Percentiles rank a stretch among this genome's conserved stretches.
These are phyloP conservation scores for Fraxinus floribunda DNA, from an alignment of 305 asterid genomes.

Conservation along the genomic window DNA sequence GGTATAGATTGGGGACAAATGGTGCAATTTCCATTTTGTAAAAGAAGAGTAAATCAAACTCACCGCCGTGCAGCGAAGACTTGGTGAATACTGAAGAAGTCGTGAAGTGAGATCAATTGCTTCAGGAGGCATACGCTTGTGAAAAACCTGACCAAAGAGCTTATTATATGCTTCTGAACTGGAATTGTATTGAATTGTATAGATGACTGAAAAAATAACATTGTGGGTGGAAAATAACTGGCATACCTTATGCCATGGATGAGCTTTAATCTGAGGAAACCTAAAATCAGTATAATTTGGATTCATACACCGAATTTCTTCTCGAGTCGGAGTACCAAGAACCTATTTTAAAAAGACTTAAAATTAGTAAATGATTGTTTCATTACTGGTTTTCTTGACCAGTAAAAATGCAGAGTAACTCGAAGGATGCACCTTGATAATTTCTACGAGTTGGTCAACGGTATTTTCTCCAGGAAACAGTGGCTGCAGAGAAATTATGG, in stretches of 20 bases:
- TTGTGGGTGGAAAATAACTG: neutral
- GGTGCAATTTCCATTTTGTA: neutral
- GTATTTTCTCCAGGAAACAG: no score
- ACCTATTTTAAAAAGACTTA: conserved; percentile 48
- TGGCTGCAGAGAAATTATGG: no score
- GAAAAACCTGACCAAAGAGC: conserved; percentile 65
- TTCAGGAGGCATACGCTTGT: conserved; percentile 96
- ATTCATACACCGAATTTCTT: no score
- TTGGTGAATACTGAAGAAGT: conserved; percentile 92
- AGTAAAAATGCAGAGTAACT: conserved; percentile 7
- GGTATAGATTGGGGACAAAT: neutral
- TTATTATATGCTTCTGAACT: conserved; percentile 18
- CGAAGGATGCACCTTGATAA: neutral
- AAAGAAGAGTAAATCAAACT: conserved; percentile 26
- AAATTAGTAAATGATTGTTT: conserved; percentile 22
- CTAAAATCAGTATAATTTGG: no score
- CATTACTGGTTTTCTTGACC: conserved; percentile 5
- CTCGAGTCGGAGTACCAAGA: conserved; percentile 48
- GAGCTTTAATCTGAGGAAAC: no score
- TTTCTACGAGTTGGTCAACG: no score
- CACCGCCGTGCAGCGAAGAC: conserved; percentile 94
- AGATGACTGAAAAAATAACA: neutral
- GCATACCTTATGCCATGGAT: no score
- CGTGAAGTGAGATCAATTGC: conserved; percentile 96
- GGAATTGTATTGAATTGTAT: neutral